Conservation (phyloP, 2,329 filamentous ascomycete genomes). For the Pestalotiopsis sp. region DNA sequence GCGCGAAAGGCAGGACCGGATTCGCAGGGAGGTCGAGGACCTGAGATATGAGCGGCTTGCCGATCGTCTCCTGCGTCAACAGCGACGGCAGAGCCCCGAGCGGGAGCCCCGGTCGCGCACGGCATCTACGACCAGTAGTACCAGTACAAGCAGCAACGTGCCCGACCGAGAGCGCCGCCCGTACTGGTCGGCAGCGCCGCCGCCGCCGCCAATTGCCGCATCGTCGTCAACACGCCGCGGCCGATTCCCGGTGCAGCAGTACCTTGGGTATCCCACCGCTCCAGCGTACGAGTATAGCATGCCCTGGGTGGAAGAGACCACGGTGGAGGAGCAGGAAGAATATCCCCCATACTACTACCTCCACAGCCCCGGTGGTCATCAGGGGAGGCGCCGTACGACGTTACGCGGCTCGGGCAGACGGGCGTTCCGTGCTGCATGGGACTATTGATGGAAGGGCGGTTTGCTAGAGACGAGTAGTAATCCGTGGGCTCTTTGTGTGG, state of each 20-base stretch:
- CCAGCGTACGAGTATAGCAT: not conserved
- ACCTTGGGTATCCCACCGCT: not conserved
- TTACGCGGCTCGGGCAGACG: not conserved
- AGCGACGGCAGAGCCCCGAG: not conserved
- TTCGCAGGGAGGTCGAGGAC: not conserved
- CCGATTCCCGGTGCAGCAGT: not conserved
- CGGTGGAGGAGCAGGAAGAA: constrained; percentile 5
- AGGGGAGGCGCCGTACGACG: constrained; percentile 1
- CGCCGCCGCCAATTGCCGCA: not conserved
- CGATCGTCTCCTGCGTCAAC: not conserved
- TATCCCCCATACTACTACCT: constrained; percentile 1
- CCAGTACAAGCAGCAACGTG: not conserved
- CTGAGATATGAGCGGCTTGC: not conserved
- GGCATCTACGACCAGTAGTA: not conserved
- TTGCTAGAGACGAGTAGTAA: not conserved
- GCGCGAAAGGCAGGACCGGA: not conserved
- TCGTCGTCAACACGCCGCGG: not conserved
- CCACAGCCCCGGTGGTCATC: not conserved
- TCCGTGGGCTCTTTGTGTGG: not conserved
- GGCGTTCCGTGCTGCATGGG: not conserved
- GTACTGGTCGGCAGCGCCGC: not conserved
- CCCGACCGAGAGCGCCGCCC: not conserved
- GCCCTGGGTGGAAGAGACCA: constrained; percentile 9
- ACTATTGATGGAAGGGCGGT: constrained; percentile 1
- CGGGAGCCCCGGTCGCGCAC: not conserved